These are phyloP conservation scores for Auriscalpium vulgare DNA, from an alignment of 768 basidiomycete genomes.

Conservation along the genomic window DNA sequence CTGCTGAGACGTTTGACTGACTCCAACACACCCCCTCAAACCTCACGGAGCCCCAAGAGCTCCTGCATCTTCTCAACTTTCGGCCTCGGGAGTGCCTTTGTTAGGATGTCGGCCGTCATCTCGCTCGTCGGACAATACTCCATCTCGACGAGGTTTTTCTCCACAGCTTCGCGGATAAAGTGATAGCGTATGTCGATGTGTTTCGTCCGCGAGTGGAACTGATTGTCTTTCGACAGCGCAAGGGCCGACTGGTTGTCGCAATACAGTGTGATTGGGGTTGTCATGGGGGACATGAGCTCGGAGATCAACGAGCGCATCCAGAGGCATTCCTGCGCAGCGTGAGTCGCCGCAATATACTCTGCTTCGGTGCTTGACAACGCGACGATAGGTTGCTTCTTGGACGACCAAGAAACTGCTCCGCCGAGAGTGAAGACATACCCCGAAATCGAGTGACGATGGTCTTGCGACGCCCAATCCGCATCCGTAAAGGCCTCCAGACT, in stretches of 20 bases:
- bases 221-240: slow-evolving; percentile 20
- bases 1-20: no score
- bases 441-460: background rate
- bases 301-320: background rate
- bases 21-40: no score
- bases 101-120: no score
- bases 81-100: slow-evolving; percentile 1
- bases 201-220: slow-evolving; percentile 27
- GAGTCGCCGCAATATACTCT: background rate
- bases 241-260: slow-evolving; percentile 32
- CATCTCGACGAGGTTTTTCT: slow-evolving; percentile 10
- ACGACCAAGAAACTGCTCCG: background rate
- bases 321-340: background rate
- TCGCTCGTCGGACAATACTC: slow-evolving; percentile 13
- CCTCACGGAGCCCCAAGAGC: no score
- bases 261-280: slow-evolving; percentile 19
- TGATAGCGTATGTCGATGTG: slow-evolving; percentile 32
- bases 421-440: background rate
- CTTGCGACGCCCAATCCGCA: background rate
- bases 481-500: background rate
- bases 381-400: no score
- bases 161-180: slow-evolving; percentile 24
- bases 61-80: background rate
- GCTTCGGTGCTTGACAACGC: background rate
- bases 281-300: slow-evolving; percentile 2